phyloP scores from a whole-genome alignment of 2,329 filamentous ascomycete genomes.

The Myotisia sp. region DNA sequence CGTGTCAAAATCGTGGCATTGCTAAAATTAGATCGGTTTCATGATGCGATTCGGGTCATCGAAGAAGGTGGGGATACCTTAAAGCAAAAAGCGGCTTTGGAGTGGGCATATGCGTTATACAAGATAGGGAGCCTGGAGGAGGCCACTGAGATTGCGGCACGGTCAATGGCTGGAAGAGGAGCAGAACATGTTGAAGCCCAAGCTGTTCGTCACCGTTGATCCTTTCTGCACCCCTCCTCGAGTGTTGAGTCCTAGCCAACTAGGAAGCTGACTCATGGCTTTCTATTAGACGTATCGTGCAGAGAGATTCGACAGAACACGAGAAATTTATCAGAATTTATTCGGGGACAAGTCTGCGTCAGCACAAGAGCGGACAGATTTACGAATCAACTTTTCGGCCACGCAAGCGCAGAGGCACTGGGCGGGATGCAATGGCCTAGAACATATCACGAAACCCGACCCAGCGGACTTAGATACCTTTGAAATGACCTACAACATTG shows the following conservation, averaged over 20 bases:
- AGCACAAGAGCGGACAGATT: slow-evolving; percentile 42
- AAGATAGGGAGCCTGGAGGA: slow-evolving; percentile 43
- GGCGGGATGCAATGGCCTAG: slow-evolving; percentile 33
- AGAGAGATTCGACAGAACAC: slow-evolving; percentile 44
- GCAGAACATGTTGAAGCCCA: slow-evolving; percentile 48
- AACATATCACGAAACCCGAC: slow-evolving; percentile 32
- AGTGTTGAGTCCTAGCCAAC: slow-evolving; percentile 1
- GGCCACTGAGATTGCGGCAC: slow-evolving; percentile 39
- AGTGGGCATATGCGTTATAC: slow-evolving; percentile 51
- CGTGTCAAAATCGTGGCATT: slow-evolving; percentile 47
- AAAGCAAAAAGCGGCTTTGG: slow-evolving; percentile 42
- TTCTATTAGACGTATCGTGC: slow-evolving; percentile 36
- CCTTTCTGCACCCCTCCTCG: background rate
- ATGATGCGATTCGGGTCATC: slow-evolving; percentile 44
- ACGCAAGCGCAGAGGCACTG: slow-evolving; percentile 49
- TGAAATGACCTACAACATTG: slow-evolving; percentile 51
- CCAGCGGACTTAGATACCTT: slow-evolving; percentile 49
- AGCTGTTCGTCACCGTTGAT: slow-evolving; percentile 32
- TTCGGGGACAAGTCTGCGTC: slow-evolving; percentile 26
- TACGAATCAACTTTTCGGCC: slow-evolving; percentile 48
- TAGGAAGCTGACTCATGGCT: background rate
- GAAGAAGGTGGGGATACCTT: slow-evolving; percentile 40
- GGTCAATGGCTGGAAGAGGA: slow-evolving; percentile 32
- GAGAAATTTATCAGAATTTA: slow-evolving; percentile 40
- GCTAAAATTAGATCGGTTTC: slow-evolving; percentile 49